phyloP scores from a whole-genome alignment of 2,329 filamentous ascomycete genomes.

The Epichloe festucae region DNA sequence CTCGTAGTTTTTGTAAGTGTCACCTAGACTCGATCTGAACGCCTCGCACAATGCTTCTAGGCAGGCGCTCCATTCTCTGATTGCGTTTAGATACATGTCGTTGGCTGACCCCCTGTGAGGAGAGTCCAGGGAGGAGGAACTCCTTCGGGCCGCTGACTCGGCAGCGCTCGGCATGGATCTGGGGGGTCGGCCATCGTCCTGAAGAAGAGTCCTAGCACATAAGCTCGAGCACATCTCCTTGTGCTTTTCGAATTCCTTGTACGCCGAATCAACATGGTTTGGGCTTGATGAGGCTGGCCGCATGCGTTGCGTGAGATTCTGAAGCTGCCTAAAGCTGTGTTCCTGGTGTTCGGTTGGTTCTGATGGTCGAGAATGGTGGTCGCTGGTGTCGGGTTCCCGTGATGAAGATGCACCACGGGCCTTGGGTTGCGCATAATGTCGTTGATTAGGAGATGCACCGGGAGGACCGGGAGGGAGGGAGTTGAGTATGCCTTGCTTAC shows the following conservation, averaged over 20 bases:
- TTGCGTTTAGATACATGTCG: conserved; percentile 24
- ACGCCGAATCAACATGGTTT: conserved; percentile 29
- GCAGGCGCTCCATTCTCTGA: conserved; percentile 32
- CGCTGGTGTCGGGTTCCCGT: conserved; percentile 14
- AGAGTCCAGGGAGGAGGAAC: conserved; percentile 17
- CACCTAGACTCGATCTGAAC: conserved; percentile 26
- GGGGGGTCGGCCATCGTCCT: conserved; percentile 24
- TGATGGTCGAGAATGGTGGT: conserved; percentile 13
- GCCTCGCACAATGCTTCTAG: conserved; percentile 29
- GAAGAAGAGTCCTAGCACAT: conserved; percentile 27
- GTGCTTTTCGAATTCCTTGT: conserved; percentile 29
- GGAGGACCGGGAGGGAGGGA: background rate
- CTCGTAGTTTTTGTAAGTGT: conserved; percentile 33
- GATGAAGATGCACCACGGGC: background rate
- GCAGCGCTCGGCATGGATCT: conserved; percentile 10
- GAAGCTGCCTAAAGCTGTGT: conserved; percentile 22
- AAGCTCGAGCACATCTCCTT: conserved; percentile 26
- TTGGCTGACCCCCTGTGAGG: conserved; percentile 13
- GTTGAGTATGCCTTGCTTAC: background rate
- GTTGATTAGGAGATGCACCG: background rate
- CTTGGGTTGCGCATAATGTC: background rate
- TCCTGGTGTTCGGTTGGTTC: conserved; percentile 19
- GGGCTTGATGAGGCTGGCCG: conserved; percentile 19
- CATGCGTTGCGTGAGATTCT: conserved; percentile 22
- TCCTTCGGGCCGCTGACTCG: conserved; percentile 15